Base-by-base conservation (phyloP, 2,329 filamentous ascomycete genomes). In the Knufia fluminis region DNA sequence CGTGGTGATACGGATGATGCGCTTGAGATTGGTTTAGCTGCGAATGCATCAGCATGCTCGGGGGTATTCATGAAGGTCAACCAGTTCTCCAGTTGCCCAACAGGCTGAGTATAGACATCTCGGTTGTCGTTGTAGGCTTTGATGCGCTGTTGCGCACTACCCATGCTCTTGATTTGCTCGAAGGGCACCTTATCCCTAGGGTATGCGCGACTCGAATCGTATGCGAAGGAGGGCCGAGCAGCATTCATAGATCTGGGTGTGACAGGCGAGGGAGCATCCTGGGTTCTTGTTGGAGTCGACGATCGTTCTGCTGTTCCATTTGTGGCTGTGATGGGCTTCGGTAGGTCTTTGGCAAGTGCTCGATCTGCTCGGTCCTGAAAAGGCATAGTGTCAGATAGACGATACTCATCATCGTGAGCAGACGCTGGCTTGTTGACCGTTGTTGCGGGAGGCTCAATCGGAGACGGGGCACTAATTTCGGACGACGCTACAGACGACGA, bases 81-180 rank as follows among this genome's bases (percentile, higher is more conserved):
- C 80, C 80, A 83, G 55, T 73, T 66, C 48, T 67, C 72, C n/a
- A 97, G 70, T 1, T 90, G 88, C 3, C 85, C 85, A 52, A 95
- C 81, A 62, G 84, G 80, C 10, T 69, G 65, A 0, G 84, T 82
- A 64, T 89, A 88, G 40, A 85, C 77, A 14, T 78, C 70, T 39
- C 87, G 78, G 0, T 85, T 84, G 51, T 83, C 78, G 51, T 86
- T 78, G 63, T 86, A 94, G 12, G 80, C 82, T 38, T 75, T 71
- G 52, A 92, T 85, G 17, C 89, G 80, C 56, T 92, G 82, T 12
- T 74, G 65, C 0, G 81, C 66, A 1, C 77, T 79, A 14, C 77
- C 73, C 44, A 92, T 73, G 7, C 78, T 79, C 59, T 88, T 74
- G 53, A 96, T 94, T 51, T 94, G 85, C 45, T 82, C 79, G 66